Percentiles rank a stretch among this genome's conserved stretches.
Evolutionary conservation across 495 filamentous ascomycete species (phyloP).

Genomic region (Hypoxylon intermedium): DNA sequence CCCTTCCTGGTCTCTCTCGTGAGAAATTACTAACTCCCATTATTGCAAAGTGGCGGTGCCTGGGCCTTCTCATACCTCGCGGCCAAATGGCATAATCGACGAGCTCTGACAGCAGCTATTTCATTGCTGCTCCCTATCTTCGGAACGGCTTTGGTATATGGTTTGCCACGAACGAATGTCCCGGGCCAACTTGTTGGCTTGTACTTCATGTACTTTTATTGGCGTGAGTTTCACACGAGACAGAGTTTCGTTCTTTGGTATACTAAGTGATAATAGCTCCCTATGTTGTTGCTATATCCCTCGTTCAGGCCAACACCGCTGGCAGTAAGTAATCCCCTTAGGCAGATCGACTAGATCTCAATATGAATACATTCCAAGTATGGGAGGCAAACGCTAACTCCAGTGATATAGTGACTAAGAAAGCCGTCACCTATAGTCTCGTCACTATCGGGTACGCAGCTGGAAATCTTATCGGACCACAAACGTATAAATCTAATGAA

Average conservation of each 20-base stretch:
- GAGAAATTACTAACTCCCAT: too few relatives aligned
- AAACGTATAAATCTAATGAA: conserved; percentile 58
- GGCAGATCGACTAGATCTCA: background rate
- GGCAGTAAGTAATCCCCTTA: conserved; percentile 34
- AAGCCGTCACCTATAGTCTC: conserved; percentile 54
- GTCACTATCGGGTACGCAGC: conserved; percentile 59
- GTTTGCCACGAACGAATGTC: conserved; percentile 44
- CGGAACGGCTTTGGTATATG: conserved; percentile 48
- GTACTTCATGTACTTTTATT: conserved; percentile 44
- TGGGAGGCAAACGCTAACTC: background rate
- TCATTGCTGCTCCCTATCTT: conserved; percentile 42
- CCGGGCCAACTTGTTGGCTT: conserved; percentile 48
- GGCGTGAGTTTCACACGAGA: conserved; percentile 41
- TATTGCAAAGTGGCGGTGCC: conserved; percentile 26
- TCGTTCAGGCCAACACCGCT: conserved; percentile 51
- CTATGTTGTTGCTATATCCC: conserved; percentile 48
- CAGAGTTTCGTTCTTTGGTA: too few relatives aligned
- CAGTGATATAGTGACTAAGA: conserved; percentile 50
- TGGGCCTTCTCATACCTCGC: conserved; percentile 48
- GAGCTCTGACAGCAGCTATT: conserved; percentile 46
- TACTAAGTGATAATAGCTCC: conserved; percentile 41
- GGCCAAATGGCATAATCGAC: conserved; percentile 46
- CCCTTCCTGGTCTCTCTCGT: too few relatives aligned
- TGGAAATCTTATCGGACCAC: conserved; percentile 61
- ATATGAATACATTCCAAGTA: background rate